Conservation (phyloP, 306 rosid species). For the Cicer judaicum region DNA sequence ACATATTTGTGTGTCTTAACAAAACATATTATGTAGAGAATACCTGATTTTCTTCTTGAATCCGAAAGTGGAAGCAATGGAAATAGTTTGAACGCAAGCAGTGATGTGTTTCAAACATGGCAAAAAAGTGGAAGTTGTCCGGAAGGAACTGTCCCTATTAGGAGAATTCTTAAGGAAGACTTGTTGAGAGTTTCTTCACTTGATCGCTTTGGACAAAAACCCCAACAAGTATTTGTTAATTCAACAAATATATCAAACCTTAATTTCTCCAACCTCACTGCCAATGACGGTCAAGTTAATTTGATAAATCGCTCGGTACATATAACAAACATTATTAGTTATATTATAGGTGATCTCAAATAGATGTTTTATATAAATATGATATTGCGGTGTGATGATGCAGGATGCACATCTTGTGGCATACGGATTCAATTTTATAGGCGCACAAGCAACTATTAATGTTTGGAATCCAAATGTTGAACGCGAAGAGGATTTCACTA, state of each 20-base stretch:
- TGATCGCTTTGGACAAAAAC: slow-evolving; percentile 54
- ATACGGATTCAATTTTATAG: slow-evolving; percentile 57
- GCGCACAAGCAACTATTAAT: slow-evolving; percentile 65
- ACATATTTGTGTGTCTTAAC: too few relatives aligned
- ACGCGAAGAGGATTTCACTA: slow-evolving; percentile 56
- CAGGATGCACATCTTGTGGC: slow-evolving; percentile 57
- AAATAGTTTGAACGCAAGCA: not conserved
- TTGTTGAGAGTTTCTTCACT: slow-evolving; percentile 52
- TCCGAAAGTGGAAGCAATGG: slow-evolving; percentile 22
- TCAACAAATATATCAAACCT: not conserved
- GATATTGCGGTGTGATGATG: not conserved
- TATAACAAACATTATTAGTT: not conserved
- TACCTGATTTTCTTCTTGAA: slow-evolving; percentile 42
- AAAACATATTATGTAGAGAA: slow-evolving; percentile 42
- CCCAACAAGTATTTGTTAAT: not conserved
- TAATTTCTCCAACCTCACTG: not conserved
- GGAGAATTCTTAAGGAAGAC: slow-evolving; percentile 57
- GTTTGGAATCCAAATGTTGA: slow-evolving; percentile 67
- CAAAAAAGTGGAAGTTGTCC: slow-evolving; percentile 76
- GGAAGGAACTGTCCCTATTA: slow-evolving; percentile 63
- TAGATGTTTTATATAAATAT: not conserved
- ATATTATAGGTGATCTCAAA: not conserved
- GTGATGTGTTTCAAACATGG: slow-evolving; percentile 56
- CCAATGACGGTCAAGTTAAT: not conserved
- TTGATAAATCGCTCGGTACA: slow-evolving; percentile 55